Evolutionary conservation across 345 rosid species (phyloP), one percentile per base, ranked within the genome.

Genomic region (Gossypium turneri): DNA sequence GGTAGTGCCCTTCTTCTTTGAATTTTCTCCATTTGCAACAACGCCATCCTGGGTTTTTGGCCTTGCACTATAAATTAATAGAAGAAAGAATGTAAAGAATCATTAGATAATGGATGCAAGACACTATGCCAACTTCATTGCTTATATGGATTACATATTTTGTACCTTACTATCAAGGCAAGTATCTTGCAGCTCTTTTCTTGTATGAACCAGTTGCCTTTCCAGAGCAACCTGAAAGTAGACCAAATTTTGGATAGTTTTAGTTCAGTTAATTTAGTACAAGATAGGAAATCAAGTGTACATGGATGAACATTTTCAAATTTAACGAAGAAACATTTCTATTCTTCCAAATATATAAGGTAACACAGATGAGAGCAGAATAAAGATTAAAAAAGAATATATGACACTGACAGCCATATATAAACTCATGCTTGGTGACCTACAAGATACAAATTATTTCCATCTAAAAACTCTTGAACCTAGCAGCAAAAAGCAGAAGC

Each of bases 121-220:
- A 52, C 24, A 48, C 59, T 4, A 15, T 9, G 59, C 16, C 19
- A 70, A 41, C 62, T 77, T 75, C 70, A 70, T 27, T 17, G n/a
- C 47, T 25, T 55, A n/a, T 29, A 70, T 22, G 67, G 25, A 58
- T 43, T 50, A 67, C n/a, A 64, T 12, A 63, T 41, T 51, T 57
- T 34, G 60, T 90, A 95, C 99, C 97, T 93, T 82, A 95, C 83
- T 0, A 93, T 89, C 79, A 84, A 78, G 51, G 97, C 84, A 80
- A 95, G 94, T 75, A 93, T 93, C 90, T 87, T 91, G 85, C 97
- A 95, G 84, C 98, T 91, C 84, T 90, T 93, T 86, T 95, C 99
- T 80, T 95, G 97, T 72, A 93, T 82, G 84, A 89, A 95, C 96
- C 97, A 95, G 74, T 93, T 95, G 55, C 94, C 99, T 83, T 90